These are phyloP conservation scores for Fusarium sp. DNA, from an alignment of 2,329 filamentous ascomycete genomes.

Conservation along the genomic window DNA sequence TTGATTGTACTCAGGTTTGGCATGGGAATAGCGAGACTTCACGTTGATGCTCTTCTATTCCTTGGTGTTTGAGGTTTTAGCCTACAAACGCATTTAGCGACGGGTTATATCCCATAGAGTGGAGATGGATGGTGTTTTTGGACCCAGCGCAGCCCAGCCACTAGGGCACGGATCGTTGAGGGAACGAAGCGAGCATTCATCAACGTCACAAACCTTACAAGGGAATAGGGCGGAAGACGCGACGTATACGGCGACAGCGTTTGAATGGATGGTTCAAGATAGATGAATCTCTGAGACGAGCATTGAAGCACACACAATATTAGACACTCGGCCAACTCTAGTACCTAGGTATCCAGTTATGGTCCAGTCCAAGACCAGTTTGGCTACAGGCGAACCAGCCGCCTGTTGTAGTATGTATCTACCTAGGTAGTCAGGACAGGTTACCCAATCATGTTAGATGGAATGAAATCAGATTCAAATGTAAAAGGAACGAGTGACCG, in stretches of 20 bases:
- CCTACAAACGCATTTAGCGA: conserved; percentile 35
- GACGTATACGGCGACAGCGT: conserved; percentile 39
- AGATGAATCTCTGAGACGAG: conserved; percentile 7
- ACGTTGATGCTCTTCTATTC: conserved; percentile 8
- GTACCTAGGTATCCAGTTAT: not conserved
- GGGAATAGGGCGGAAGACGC: conserved; percentile 20
- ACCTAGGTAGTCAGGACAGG: not conserved
- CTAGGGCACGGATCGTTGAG: conserved; percentile 12
- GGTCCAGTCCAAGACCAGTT: conserved; percentile 15
- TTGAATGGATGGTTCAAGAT: conserved; percentile 12
- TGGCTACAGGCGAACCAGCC: conserved; percentile 32
- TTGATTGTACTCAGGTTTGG: conserved; percentile 18
- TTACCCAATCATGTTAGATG: conserved; percentile 1
- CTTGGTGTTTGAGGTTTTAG: conserved; percentile 27
- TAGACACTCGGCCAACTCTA: conserved; percentile 21
- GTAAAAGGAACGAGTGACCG: conserved; percentile 1
- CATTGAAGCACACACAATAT: conserved; percentile 17
- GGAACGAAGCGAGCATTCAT: conserved; percentile 19
- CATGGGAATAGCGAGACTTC: conserved; percentile 39
- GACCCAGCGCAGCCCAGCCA: conserved; percentile 4
- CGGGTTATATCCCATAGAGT: conserved; percentile 29
- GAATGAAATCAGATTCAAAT: conserved; percentile 3
- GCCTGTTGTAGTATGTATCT: conserved; percentile 10
- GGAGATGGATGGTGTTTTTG: conserved; percentile 5
- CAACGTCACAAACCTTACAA: conserved; percentile 15